Evolutionary conservation across 345 rosid genomes (phyloP).

Genomic region (Hypericum androsaemum): DNA sequence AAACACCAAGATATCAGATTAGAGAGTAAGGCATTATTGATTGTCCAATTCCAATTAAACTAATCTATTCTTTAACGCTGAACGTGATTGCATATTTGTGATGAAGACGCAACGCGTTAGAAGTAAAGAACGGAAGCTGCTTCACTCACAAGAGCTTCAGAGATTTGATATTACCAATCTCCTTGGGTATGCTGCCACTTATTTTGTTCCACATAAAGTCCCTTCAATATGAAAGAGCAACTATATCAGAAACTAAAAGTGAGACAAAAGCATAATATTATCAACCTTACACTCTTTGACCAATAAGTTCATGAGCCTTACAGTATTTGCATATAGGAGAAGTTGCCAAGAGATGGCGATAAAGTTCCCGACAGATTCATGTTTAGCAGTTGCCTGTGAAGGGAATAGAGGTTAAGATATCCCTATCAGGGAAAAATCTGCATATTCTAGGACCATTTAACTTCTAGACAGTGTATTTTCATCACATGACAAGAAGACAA

Average conservation of each 20-base stretch:
- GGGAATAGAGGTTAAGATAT: background rate
- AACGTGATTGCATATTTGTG: no score
- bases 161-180: conserved; percentile 71
- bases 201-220: conserved; percentile 95
- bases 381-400: conserved; percentile 59
- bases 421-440: no score
- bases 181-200: conserved; percentile 76
- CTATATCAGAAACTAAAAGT: conserved; percentile 8
- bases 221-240: conserved; percentile 30
- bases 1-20: conserved; percentile 16
- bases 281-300: background rate
- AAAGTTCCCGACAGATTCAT: conserved; percentile 75
- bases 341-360: conserved; percentile 67
- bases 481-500: no score
- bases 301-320: conserved; percentile 22
- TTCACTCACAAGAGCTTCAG: conserved; percentile 72
- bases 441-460: no score
- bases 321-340: conserved; percentile 58
- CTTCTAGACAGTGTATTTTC: no score
- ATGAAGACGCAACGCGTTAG: no score
- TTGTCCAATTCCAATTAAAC: no score
- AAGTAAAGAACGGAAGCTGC: conserved; percentile 6
- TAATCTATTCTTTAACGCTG: no score
- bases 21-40: no score
- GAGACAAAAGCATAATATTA: conserved; percentile 1